Conservation (phyloP, 2,329 filamentous ascomycete genomes). For the Albifimbria verrucaria region DNA sequence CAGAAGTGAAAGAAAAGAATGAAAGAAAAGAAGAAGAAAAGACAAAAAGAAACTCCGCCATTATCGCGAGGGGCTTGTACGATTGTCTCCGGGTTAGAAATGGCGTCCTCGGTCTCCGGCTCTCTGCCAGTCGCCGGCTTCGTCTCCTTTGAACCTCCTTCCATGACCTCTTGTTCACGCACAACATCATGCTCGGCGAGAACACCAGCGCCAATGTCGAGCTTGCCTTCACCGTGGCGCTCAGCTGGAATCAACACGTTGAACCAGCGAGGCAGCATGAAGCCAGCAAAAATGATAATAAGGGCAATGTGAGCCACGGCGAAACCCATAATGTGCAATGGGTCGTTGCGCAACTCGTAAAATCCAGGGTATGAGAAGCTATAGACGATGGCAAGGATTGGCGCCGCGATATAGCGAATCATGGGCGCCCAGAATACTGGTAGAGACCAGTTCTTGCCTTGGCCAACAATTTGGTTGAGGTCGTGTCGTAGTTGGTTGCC, state of each 20-base stretch:
- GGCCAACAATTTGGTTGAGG: conserved; percentile 51
- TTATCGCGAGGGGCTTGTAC: background rate
- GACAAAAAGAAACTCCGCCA: background rate
- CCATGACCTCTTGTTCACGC: background rate
- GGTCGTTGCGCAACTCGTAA: conserved; percentile 43
- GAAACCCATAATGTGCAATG: conserved; percentile 49
- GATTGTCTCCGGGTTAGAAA: background rate
- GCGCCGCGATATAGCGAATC: conserved; percentile 46
- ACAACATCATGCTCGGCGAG: background rate
- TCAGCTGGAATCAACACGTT: conserved; percentile 46
- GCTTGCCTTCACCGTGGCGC: conserved; percentile 42
- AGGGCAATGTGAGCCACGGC: conserved; percentile 43
- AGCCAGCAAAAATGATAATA: conserved; percentile 42
- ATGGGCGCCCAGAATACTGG: conserved; percentile 48
- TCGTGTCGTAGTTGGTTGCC: conserved; percentile 54
- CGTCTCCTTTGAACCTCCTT: background rate
- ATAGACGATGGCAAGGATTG: conserved; percentile 48
- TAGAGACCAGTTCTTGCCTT: conserved; percentile 54
- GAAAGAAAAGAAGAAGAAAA: background rate
- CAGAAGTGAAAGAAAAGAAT: background rate
- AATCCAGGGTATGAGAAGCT: conserved; percentile 51
- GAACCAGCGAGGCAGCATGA: conserved; percentile 52
- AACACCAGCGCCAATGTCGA: conserved; percentile 3
- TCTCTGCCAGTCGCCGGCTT: background rate
- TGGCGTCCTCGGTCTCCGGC: background rate